A percentile compares a stretch with the other conserved stretches of the same genome.
phyloP scores from a whole-genome alignment of 108 stramenopile species.

The Fragilaria crotonensis region DNA sequence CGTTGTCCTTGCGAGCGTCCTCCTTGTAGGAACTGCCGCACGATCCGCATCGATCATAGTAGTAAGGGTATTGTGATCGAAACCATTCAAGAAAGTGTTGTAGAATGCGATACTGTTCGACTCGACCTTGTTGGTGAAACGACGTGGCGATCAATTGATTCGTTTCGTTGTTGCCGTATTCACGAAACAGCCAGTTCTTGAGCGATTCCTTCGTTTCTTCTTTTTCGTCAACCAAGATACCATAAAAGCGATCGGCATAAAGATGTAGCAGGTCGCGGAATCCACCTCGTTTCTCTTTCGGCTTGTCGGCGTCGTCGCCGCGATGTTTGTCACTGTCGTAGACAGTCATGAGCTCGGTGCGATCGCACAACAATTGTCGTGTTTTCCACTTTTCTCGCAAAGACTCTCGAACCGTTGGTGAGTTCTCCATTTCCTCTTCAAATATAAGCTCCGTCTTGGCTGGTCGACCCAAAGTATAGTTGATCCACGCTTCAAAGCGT shows the following conservation, averaged over 20 bases:
- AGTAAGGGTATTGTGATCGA: conserved; percentile 48
- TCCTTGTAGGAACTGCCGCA: conserved; percentile 55
- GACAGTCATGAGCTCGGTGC: conserved; percentile 35
- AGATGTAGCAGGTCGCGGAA: conserved; percentile 20
- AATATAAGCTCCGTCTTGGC: not conserved
- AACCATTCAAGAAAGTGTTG: conserved; percentile 56
- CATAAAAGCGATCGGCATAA: conserved; percentile 42
- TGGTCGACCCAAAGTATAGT: conserved; percentile 17
- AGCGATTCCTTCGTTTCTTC: conserved; percentile 9
- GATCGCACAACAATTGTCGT: conserved; percentile 38
- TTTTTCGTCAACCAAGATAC: conserved; percentile 48
- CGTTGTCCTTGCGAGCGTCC: conserved; percentile 10
- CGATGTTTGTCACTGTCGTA: conserved; percentile 18
- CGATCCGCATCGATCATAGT: conserved; percentile 40
- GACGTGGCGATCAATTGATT: conserved; percentile 14
- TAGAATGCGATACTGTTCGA: conserved; percentile 18
- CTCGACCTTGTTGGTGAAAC: not conserved
- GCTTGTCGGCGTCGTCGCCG: not conserved
- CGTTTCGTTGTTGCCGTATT: conserved; percentile 38
- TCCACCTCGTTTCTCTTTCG: conserved; percentile 7
- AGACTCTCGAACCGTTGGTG: conserved; percentile 10
- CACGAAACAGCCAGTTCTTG: conserved; percentile 31
- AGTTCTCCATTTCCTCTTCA: not conserved
- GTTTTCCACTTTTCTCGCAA: conserved; percentile 34
- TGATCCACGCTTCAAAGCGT: conserved; percentile 28